Evolutionary conservation across 169 alveolate genomes (phyloP).

Genomic region (Cyclospora cayetanensis): DNA sequence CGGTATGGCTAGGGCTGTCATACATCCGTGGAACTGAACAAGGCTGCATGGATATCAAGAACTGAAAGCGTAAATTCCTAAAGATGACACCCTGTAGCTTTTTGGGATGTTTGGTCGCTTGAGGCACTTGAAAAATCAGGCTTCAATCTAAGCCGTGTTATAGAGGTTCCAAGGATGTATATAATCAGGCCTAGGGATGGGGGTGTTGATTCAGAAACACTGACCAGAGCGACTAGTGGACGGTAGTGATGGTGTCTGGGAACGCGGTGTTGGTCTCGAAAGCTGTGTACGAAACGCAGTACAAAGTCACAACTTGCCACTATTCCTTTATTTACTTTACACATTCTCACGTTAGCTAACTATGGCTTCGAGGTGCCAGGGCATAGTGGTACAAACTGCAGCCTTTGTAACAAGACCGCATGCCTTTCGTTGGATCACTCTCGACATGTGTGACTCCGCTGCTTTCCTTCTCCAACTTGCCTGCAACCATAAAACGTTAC

Average conservation of each 20-base stretch:
- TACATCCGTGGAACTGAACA: too few relatives aligned
- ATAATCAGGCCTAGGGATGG: too few relatives aligned
- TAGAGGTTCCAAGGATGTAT: too few relatives aligned
- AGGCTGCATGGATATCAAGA: too few relatives aligned
- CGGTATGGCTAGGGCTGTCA: too few relatives aligned
- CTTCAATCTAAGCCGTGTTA: too few relatives aligned
- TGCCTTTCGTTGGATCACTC: neutral
- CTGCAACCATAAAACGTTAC: neutral
- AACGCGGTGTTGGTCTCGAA: neutral
- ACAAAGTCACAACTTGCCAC: neutral
- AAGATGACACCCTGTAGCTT: too few relatives aligned
- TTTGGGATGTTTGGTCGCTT: too few relatives aligned
- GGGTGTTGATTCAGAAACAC: slow-evolving; percentile 26
- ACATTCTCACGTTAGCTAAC: neutral
- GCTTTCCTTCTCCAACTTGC: neutral
- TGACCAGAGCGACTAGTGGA: slow-evolving; percentile 57
- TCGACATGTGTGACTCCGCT: neutral
- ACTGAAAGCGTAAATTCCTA: too few relatives aligned
- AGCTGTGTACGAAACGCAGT: slow-evolving; percentile 12
- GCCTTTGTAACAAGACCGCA: neutral
- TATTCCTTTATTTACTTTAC: too few relatives aligned
- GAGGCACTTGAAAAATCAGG: too few relatives aligned
- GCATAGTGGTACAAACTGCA: neutral
- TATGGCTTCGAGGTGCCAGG: neutral
- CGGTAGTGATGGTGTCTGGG: slow-evolving; percentile 28